Percentiles rank a stretch among this genome's conserved stretches.
phyloP scores from a whole-genome alignment of 768 basidiomycete species.

The Boletellus emodensis region DNA sequence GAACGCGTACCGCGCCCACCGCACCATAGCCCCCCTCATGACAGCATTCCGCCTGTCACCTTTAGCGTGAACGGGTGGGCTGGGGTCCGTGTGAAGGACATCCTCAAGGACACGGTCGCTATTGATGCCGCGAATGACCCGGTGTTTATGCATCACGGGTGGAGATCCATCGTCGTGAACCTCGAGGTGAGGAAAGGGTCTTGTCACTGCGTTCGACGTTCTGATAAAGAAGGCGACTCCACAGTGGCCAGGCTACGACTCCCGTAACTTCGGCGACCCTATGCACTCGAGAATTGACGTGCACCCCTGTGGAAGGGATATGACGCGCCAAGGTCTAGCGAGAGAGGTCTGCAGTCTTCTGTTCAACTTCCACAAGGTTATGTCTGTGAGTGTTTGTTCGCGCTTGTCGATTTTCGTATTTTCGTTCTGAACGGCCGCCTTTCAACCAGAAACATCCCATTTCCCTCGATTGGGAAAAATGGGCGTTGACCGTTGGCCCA shows the following conservation, averaged over 20 bases:
- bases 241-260: conserved; percentile 25
- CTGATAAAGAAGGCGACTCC: not conserved
- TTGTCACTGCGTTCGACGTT: not conserved
- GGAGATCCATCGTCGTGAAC: conserved; percentile 18
- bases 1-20: conserved; percentile 20
- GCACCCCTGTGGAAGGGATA: not conserved
- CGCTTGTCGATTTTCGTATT: not conserved
- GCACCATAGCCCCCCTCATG: conserved; percentile 7
- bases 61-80: conserved; percentile 18
- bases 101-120: conserved; percentile 3
- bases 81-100: conserved; percentile 18
- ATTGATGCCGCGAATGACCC: conserved; percentile 20
- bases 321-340: conserved; percentile 22
- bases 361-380: not conserved
- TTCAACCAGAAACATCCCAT: conserved; percentile 4
- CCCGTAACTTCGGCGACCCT: not conserved
- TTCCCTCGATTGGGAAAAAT: conserved; percentile 15
- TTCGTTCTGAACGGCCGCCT: not conserved
- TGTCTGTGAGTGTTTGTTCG: conserved; percentile 5
- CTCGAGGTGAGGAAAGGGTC: conserved; percentile 15
- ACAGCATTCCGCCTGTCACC: conserved; percentile 15
- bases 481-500: conserved; percentile 14
- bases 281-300: conserved; percentile 16
- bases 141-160: conserved; percentile 15
- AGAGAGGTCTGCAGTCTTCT: conserved; percentile 15